Evolutionary conservation across 1,284 basidiomycete genomes (phyloP).

Genomic region (Hortiboletus rubellus): DNA sequence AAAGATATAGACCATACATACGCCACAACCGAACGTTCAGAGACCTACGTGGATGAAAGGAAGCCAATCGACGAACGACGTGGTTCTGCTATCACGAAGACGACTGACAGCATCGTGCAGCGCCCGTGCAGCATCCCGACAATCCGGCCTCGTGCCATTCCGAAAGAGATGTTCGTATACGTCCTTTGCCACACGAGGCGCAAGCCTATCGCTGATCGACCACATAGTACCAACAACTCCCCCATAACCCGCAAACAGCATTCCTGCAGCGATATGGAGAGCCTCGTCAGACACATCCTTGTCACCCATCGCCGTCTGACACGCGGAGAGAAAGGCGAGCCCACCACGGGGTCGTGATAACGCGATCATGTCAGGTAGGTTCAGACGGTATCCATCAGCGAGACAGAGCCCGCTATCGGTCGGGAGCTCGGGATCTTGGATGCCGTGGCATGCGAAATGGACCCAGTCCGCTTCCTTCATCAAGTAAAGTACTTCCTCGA

Average conservation of each 20-base stretch:
- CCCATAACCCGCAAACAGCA: conserved; percentile 12
- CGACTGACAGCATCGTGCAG: conserved; percentile 8
- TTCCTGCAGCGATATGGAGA: conserved; percentile 11
- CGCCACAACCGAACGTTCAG: neutral
- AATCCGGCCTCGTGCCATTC: neutral
- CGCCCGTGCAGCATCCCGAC: neutral
- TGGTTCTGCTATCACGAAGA: neutral
- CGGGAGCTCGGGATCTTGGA: conserved; percentile 8
- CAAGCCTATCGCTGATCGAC: conserved; percentile 15
- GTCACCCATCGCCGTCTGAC: conserved; percentile 17
- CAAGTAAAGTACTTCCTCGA: conserved; percentile 7
- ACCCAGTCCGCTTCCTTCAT: conserved; percentile 12
- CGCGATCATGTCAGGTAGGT: conserved; percentile 10
- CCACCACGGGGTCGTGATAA: conserved; percentile 11
- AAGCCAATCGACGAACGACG: conserved; percentile 11
- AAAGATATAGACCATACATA: neutral
- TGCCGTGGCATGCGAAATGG: conserved; percentile 12
- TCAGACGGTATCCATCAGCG: conserved; percentile 5
- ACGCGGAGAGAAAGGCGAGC: conserved; percentile 15
- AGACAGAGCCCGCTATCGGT: conserved; percentile 11
- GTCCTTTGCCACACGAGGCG: conserved; percentile 9
- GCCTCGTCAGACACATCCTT: conserved; percentile 9
- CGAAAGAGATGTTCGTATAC: conserved; percentile 8
- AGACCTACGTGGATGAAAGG: conserved; percentile 15
- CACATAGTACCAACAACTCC: conserved; percentile 17